Evolutionary conservation across 768 basidiomycete genomes (phyloP), one percentile per base, ranked within the genome.

Genomic region (Amanita polypyramis): DNA sequence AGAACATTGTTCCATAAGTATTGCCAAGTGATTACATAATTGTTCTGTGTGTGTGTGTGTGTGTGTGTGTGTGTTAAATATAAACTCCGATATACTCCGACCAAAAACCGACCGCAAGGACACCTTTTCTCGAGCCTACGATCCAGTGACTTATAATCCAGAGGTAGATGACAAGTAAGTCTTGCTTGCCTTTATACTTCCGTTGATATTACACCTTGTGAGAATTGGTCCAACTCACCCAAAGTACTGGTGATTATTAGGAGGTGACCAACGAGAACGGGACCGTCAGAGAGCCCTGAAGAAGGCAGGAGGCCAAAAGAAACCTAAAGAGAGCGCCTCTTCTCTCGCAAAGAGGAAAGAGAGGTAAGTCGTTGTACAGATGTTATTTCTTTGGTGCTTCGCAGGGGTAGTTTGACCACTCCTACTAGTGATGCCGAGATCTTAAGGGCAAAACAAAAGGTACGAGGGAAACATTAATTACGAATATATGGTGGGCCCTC

Each of bases 221-320:
- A 43, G 43, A n/a, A 43, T 43, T 57, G 41, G 35, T 34, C 50
- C 51, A 49, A 55, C 59, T 60, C 49, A 59, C 60, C 56, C 40
- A 50, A 50, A 36, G 45, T 42, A 19, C 51, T 43, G 34, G n/a
- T 50, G 12, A 17, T 52, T 53, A 56, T 30, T 56, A 89, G 87
- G 87, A 58, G 87, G 87, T 56, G 87, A 90, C 60, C 86, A 89
- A 62, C 77, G 87, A 45, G 87, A 90, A 5, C 72, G 66, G 63
- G 87, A 83, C 62, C 84, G 87, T 54, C 64, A 66, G 17, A 81
- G 78, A 60, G 79, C 83, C 11, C 78, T 79, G 68, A 90, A 90
- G 70, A 88, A 85, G 65, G 63, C 68, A 11, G 65, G 68, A 5
- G 47, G 53, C 11, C 65, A 64, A 45, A 82, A 80, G 64, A 85